Percentiles rank a stretch among this genome's conserved stretches.
These are phyloP conservation scores for Yueomyces sinensis DNA, from an alignment of 805 yeast genomes.

Conservation along the genomic window DNA sequence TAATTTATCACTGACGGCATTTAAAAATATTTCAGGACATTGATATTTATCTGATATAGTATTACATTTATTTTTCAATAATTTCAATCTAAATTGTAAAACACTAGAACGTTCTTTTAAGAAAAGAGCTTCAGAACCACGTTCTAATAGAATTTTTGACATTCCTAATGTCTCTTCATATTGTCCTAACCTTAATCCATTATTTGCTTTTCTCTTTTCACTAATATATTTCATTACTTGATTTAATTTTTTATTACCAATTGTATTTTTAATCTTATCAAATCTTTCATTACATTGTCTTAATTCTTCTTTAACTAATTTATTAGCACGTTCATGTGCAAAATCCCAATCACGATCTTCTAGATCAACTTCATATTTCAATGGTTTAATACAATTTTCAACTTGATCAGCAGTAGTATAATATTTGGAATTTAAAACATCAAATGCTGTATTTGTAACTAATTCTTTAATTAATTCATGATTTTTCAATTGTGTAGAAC, in stretches of 20 bases:
- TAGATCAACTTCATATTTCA: slow-evolving; percentile 90
- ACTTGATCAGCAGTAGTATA: slow-evolving; percentile 96
- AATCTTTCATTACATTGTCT: slow-evolving; percentile 63
- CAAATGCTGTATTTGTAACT: slow-evolving; percentile 72
- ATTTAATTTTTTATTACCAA: slow-evolving; percentile 74
- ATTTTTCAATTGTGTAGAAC: slow-evolving; percentile 59
- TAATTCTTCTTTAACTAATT: slow-evolving; percentile 69
- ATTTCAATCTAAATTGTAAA: slow-evolving; percentile 60
- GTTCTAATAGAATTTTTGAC: slow-evolving; percentile 55
- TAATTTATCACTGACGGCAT: slow-evolving; percentile 81
- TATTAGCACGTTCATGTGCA: slow-evolving; percentile 67
- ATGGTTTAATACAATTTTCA: slow-evolving; percentile 95
- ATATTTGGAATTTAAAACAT: slow-evolving; percentile 65
- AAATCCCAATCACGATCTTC: slow-evolving; percentile 89
- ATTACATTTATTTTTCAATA: slow-evolving; percentile 64
- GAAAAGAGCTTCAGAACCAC: slow-evolving; percentile 78
- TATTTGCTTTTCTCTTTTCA: slow-evolving; percentile 11
- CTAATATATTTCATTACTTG: slow-evolving; percentile 69
- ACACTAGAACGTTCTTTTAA: slow-evolving; percentile 60
- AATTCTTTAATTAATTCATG: slow-evolving; percentile 81
- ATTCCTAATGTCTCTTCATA: slow-evolving; percentile 69
- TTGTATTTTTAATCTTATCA: slow-evolving; percentile 43
- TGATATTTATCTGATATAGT: slow-evolving; percentile 69
- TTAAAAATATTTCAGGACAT: slow-evolving; percentile 91
- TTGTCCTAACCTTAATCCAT: not conserved